These are phyloP conservation scores for Ceratocystiopsis brevicomis DNA, from an alignment of 2,329 filamentous ascomycete genomes.

Conservation along the genomic window DNA sequence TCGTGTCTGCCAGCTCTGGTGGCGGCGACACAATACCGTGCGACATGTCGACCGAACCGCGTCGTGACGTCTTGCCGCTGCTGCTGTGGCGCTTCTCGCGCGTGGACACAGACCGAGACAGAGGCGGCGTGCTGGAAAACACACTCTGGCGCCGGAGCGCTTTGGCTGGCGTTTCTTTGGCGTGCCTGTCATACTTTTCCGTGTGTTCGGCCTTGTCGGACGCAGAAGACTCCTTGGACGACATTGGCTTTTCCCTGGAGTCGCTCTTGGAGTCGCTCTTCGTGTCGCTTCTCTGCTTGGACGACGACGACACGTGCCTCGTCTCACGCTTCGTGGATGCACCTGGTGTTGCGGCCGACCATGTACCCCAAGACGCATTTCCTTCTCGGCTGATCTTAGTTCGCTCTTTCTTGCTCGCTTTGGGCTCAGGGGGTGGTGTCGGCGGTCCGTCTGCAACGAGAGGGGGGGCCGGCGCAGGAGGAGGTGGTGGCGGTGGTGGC, in stretches of 20 bases:
- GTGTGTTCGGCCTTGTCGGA: conserved; percentile 38
- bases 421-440: conserved; percentile 34
- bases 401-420: conserved; percentile 54
- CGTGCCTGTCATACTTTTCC: conserved; percentile 16
- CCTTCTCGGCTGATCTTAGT: conserved; percentile 55
- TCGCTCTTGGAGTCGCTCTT: too few relatives aligned
- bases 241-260: conserved; percentile 34
- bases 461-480: conserved; percentile 24
- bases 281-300: conserved; percentile 18
- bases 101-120: conserved; percentile 50
- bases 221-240: conserved; percentile 28
- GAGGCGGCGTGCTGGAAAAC: conserved; percentile 47
- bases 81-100: conserved; percentile 41
- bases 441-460: conserved; percentile 28
- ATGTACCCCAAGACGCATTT: conserved; percentile 55
- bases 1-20: conserved; percentile 47
- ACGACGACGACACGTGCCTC: conserved; percentile 32
- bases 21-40: conserved; percentile 53
- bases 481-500: conserved; percentile 12
- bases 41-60: conserved; percentile 46
- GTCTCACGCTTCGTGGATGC: conserved; percentile 19
- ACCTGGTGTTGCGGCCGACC: conserved; percentile 27
- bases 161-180: conserved; percentile 25
- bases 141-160: conserved; percentile 42
- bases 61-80: conserved; percentile 38